Evolutionary conservation across 352 stramenopile species (phyloP), one percentile per base, ranked within the genome.

Genomic region (Globisporangium barbulae): DNA sequence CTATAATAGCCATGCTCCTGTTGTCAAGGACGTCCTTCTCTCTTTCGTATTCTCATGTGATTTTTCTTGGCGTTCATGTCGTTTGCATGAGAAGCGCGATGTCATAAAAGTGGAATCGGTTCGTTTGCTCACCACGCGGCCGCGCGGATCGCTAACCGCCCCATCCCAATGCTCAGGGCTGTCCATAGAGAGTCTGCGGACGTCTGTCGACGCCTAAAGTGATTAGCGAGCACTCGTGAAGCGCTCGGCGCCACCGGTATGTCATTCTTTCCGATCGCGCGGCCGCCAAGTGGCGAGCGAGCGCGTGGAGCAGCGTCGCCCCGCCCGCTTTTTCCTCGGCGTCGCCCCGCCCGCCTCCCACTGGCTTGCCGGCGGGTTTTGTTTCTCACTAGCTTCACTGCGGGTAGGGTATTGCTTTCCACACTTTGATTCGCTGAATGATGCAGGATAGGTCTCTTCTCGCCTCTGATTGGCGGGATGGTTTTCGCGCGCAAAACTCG

Each of bases 31-130:
- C 42, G 17, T 48, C 17, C 8, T n/a, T 22, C 19, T 44, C 65
- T 77, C 71, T 61, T n/a, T 37, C 33, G 2, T 28, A 10, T 5
- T 28, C 3, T 41, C 35, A 28, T 15, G 13, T 5, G 9, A 30
- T 44, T 21, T 41, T 57, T 44, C 30, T 30, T 42, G 7, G 19
- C 30, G 19, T 58, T 17, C 52, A 58, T 45, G 17, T 19, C 45
- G n/a, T 28, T 58, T 28, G n/a, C 52, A 58, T 58, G 52, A 45
- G 31, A 33, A 45, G 31, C 25, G 25, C n/a, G 19, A 44, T 39
- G 63, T 66, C 50, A 75, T 72, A 70, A 67, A 57, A 53, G 42
- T 65, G 35, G 45, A 21, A 50, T 61, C 47, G 48, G 37, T 65
- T 15, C 30, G 47, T 47, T 56, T 21, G 47, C 13, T 53, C 31